Base-by-base conservation (phyloP, 2,329 filamentous ascomycete species). In the Scorias spongiosa region DNA sequence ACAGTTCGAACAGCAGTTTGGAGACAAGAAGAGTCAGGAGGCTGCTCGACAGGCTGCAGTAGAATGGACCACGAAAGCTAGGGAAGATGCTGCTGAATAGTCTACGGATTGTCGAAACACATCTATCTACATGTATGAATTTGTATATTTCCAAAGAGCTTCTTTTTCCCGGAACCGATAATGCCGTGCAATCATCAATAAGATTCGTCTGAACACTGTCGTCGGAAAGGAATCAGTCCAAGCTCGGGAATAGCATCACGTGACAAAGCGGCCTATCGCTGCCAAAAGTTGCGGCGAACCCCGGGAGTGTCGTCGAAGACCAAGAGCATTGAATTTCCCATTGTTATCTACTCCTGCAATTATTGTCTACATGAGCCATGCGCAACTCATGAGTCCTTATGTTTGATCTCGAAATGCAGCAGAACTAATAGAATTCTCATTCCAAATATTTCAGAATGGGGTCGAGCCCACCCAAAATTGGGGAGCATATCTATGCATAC, bases 1-100 rank as follows among this genome's bases (percentile, higher is more conserved):
- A 45, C 77, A 82, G 52, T 96, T 86, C 76, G 91, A 98, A 68
- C 78, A 81, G 65, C 60, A 61, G 40, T 55, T 76, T 46, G 85
- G 84, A 2, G 76, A 80, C 57, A 67, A 72, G 49, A 84, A 84
- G 69, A 75, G 72, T 52, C 70, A 59, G 52, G 54, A 61, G 48
- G 61, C 64, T 45, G 65, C 50, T 11, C 11, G 38, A 18, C 52
- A 50, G 44, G 54, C 53, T 11, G 53, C 48, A 8, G 57, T 55
- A n/a, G 58, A 55, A 17, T 36, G 32, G 32, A 36, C 32, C 12
- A 36, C 32, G 32, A 36, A 9, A 9, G 32, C 9, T 4, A 36
- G 32, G 15, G 32, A 36, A 9, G 32, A 12, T 12, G 15, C 11
- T 12, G 32, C 11, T 15, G 58, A 58, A 37, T 45, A 53, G 29